Evolutionary conservation across 148 eudicot species (phyloP).

Genomic region (Cornus florida): DNA sequence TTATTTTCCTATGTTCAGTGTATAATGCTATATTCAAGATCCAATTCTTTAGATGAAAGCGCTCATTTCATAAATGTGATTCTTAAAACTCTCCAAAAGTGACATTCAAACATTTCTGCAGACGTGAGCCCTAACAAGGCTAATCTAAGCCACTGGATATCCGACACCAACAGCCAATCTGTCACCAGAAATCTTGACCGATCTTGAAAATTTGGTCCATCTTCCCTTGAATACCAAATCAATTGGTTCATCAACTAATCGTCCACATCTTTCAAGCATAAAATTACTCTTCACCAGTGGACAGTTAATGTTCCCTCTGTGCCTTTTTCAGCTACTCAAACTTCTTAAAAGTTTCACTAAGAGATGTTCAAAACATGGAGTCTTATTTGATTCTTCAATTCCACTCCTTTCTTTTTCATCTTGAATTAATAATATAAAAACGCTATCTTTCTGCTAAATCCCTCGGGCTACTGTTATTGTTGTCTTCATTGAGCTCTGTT

Average conservation of each 20-base stretch:
- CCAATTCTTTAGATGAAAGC: not conserved
- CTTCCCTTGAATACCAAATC: not conserved
- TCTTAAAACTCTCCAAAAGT: not conserved
- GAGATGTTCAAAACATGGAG: not conserved
- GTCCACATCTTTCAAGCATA: not conserved
- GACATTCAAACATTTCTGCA: not conserved
- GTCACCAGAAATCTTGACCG: not conserved
- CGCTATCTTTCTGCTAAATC: too few relatives aligned
- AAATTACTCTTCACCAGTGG: not conserved
- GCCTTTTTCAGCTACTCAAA: not conserved
- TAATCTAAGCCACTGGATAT: not conserved
- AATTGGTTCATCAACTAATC: not conserved
- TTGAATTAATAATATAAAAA: too few relatives aligned
- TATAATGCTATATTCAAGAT: not conserved
- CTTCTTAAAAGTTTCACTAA: not conserved
- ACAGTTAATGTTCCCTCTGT: too few relatives aligned
- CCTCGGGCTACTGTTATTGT: too few relatives aligned
- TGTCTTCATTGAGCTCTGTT: too few relatives aligned
- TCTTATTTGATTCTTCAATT: not conserved
- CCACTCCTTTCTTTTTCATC: too few relatives aligned
- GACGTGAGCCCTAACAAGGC: not conserved
- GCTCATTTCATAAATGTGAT: not conserved
- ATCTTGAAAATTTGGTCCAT: not conserved
- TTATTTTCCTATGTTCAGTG: not conserved
- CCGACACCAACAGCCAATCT: not conserved